These are phyloP conservation scores for Gossypium bickii DNA, from an alignment of 345 rosid species.

Conservation along the genomic window DNA sequence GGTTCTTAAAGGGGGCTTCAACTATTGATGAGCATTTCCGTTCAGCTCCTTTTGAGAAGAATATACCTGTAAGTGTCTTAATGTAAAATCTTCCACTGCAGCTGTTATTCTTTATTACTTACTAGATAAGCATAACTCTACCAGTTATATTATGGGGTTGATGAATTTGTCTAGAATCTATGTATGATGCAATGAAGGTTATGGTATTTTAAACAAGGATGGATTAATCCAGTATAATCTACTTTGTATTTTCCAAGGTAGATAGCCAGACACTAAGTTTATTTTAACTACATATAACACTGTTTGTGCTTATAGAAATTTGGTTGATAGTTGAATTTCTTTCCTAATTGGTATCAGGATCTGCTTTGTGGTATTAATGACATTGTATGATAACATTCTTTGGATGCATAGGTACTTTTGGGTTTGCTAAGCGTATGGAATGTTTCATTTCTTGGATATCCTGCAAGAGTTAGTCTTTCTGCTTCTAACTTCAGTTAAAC, in stretches of 20 bases:
- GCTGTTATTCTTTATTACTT: background rate
- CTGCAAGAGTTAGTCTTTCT: conserved; percentile 67
- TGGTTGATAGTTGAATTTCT: background rate
- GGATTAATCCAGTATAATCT: background rate
- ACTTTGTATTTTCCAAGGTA: background rate
- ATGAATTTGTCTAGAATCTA: conserved; percentile 5
- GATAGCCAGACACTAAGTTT: background rate
- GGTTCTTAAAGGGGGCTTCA: conserved; percentile 68
- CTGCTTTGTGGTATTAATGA: conserved; percentile 1
- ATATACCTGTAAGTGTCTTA: conserved; percentile 68
- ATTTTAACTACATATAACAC: background rate
- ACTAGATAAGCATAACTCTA: background rate
- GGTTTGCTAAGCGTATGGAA: conserved; percentile 94
- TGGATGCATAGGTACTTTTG: conserved; percentile 57
- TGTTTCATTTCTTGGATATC: conserved; percentile 86
- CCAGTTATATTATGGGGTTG: background rate
- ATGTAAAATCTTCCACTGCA: background rate
- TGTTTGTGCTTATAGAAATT: background rate
- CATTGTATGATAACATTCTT: background rate
- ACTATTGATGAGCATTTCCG: conserved; percentile 84
- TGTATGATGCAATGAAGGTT: background rate
- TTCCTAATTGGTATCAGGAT: background rate
- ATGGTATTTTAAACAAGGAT: background rate
- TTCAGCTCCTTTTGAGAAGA: conserved; percentile 70
- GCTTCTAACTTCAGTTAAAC: conserved; percentile 14